A percentile compares a stretch with the other conserved stretches of the same genome.
These are phyloP conservation scores for Clausena lansium DNA, from an alignment of 345 rosid genomes.

Conservation along the genomic window DNA sequence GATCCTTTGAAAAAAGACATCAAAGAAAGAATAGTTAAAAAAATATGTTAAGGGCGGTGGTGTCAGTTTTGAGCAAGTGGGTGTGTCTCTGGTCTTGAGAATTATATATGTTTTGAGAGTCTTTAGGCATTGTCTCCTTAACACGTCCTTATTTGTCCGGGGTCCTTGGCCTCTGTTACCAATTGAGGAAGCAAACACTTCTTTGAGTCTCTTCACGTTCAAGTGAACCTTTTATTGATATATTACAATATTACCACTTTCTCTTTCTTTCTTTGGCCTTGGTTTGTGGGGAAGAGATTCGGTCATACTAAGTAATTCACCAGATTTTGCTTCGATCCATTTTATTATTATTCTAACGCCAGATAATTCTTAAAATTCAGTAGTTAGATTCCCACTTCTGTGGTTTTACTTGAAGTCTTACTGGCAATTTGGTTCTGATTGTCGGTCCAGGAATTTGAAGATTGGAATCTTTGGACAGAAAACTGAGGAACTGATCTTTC, in stretches of 20 bases:
- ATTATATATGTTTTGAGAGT: conserved; percentile 35
- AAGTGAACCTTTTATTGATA: conserved; percentile 28
- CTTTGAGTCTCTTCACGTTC: conserved; percentile 21
- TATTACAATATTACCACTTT: conserved; percentile 19
- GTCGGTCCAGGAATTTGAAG: conserved; percentile 11
- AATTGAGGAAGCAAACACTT: conserved; percentile 35
- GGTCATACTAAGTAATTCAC: conserved; percentile 32
- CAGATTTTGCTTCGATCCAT: conserved; percentile 20
- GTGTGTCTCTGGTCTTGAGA: conserved; percentile 39
- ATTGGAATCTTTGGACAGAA: conserved; percentile 10
- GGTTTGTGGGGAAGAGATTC: conserved; percentile 36
- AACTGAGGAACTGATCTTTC: conserved; percentile 15
- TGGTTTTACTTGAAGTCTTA: background rate
- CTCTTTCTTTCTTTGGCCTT: conserved; percentile 21
- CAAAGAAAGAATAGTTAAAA: conserved; percentile 22
- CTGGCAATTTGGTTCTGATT: conserved; percentile 13
- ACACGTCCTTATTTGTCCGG: conserved; percentile 29
- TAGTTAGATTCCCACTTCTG: conserved; percentile 10
- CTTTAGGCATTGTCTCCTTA: conserved; percentile 40
- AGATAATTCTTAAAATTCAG: conserved; percentile 8
- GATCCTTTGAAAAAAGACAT: conserved; percentile 36
- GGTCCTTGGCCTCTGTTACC: conserved; percentile 37
- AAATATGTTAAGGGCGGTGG: conserved; percentile 36
- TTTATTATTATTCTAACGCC: conserved; percentile 1
- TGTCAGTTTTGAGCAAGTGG: conserved; percentile 72